Evolutionary conservation across 805 yeast species (phyloP).

Genomic region (Metschnikowia continentalis): DNA sequence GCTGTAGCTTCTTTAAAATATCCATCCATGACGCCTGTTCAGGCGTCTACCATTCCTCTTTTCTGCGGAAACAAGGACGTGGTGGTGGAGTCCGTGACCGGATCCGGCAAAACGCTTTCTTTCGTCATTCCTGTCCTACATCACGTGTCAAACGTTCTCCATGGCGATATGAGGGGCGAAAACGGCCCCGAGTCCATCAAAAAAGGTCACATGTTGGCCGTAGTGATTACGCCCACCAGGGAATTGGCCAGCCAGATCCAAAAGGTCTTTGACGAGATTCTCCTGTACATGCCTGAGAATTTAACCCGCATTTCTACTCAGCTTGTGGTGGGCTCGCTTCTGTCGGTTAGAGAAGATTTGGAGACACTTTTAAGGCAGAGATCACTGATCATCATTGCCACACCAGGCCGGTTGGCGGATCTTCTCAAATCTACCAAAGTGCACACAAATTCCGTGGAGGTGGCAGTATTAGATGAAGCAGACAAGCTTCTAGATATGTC

Average conservation of each 20-base stretch:
- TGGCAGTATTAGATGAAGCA: constrained; percentile 86
- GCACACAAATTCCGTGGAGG: constrained; percentile 60
- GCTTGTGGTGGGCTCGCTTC: constrained; percentile 59
- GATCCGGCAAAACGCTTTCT: constrained; percentile 96
- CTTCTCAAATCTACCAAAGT: constrained; percentile 59
- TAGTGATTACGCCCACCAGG: constrained; percentile 72
- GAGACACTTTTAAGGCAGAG: constrained; percentile 46
- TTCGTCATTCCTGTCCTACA: constrained; percentile 81
- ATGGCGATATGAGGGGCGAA: constrained; percentile 16
- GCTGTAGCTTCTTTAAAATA: constrained; percentile 76
- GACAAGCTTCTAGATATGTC: constrained; percentile 80
- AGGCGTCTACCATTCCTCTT: constrained; percentile 89
- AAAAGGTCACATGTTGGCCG: constrained; percentile 65
- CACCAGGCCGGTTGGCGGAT: constrained; percentile 87
- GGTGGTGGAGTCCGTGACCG: constrained; percentile 95
- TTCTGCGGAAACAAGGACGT: constrained; percentile 85
- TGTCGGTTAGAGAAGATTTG: constrained; percentile 67
- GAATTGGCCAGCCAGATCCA: constrained; percentile 70
- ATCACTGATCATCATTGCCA: constrained; percentile 81
- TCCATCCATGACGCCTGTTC: constrained; percentile 90
- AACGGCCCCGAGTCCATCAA: constrained; percentile 31
- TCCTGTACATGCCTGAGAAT: constrained; percentile 55
- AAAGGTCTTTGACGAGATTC: constrained; percentile 55
- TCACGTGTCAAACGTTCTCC: constrained; percentile 42
- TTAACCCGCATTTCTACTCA: constrained; percentile 48